Base-by-base conservation (phyloP, 495 filamentous ascomycete species). In the Tuber melanosporum region DNA sequence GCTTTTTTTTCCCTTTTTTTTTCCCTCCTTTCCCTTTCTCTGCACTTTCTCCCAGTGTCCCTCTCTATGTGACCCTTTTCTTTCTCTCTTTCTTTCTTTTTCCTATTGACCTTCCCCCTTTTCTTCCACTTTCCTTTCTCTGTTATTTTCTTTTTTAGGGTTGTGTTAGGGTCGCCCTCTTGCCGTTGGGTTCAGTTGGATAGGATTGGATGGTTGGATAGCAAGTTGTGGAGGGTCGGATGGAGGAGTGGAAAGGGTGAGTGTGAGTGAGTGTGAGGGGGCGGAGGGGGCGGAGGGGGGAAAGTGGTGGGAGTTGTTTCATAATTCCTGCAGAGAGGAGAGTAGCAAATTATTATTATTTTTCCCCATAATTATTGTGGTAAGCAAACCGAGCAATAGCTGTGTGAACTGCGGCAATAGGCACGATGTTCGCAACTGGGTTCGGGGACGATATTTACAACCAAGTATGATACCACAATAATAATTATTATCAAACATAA, bases 301-400 rank as follows among this genome's bases (percentile, higher is more conserved):
- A 32, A 49, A 22, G 20, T 22, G 47, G n/a, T 66, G 57, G 57
- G n/a, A 32, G 57, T 66, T 66, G 57, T 66, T 66, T 66, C 57
- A n/a, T 5, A 66, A 66, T 32, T 66, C 57, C 57, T 66, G 57
- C 57, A 66, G n/a, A 66, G 57, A 66, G 57, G 57, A 32, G 57
- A 32, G 26, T n/a, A 66, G 57, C 57, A 66, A 66, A 26, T 8
- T 3, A n/a, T 52, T 52, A n/a, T n/a, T 57, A n/a, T 57, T 10
- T 57, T 10, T 22, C 9, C 8, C 47, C 47, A 49, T 43, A 43
- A 43, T 43, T 43, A 43, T 43, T 49, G 22, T 20, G 19, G 47
- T 20, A 57, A 57, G 22, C 22, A 12, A 26, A 26, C 22, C 6
- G 49, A 26, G n/a, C 22, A 57, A 57, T n/a, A 14, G n/a, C 46